Conservation (phyloP, 2,329 filamentous ascomycete genomes). For the Cytospora leucostoma region DNA sequence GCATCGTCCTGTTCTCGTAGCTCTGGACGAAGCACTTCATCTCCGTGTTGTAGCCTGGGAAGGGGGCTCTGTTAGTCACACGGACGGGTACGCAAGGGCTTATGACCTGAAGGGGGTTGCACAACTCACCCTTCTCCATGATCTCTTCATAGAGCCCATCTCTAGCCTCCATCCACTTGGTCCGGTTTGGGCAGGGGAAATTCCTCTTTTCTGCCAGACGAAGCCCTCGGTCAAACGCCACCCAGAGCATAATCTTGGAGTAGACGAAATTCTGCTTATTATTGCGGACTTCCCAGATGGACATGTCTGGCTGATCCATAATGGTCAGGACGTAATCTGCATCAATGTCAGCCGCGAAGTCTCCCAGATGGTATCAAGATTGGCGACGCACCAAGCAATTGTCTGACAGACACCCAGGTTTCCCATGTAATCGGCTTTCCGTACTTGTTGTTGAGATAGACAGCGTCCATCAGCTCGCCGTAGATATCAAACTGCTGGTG, state of each 20-base stretch:
- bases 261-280: conserved; percentile 77
- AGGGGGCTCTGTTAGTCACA: background rate
- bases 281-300: conserved; percentile 80
- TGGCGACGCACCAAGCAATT: conserved; percentile 55
- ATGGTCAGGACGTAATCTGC: conserved; percentile 70
- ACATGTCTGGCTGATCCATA: conserved; percentile 71
- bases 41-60: conserved; percentile 66
- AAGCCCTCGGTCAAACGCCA: conserved; percentile 74
- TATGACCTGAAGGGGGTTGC: background rate
- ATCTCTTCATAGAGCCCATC: conserved; percentile 73
- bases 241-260: conserved; percentile 84
- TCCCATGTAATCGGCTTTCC: conserved; percentile 77
- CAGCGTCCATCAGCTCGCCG: conserved; percentile 74
- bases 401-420: conserved; percentile 70
- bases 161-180: conserved; percentile 65
- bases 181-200: conserved; percentile 71
- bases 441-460: conserved; percentile 79
- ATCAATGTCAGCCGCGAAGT: background rate
- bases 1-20: conserved; percentile 68
- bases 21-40: conserved; percentile 73
- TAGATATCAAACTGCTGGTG: conserved; percentile 81
- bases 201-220: conserved; percentile 74
- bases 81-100: background rate
- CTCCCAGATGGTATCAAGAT: background rate
- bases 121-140: conserved; percentile 63